Evolutionary conservation across 2,329 filamentous ascomycete genomes (phyloP), one percentile per base, ranked within the genome.

Genomic region (Drechslerella stenobrocha): DNA sequence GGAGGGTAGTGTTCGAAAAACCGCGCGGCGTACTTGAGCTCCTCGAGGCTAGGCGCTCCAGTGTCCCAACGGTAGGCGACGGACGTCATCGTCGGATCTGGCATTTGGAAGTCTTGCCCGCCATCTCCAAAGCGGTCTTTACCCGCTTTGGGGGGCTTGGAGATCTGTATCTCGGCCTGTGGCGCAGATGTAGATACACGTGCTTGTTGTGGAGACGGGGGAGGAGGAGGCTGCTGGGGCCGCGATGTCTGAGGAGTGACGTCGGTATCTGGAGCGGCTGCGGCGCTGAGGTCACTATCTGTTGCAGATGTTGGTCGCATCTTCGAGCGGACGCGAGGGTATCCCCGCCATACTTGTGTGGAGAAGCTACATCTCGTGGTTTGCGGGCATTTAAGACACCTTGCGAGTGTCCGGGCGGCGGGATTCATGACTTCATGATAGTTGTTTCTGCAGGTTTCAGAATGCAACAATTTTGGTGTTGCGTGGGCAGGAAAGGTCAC

Each of bases 51-150:
- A 0, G 81, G 81, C 3, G 76, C 74, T 37, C 73, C 65, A 0
- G 81, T 82, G 56, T 82, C 80, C 78, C 80, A 82, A 73, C 82
- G 80, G 70, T 77, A 78, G 7, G 63, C 55, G 8, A 52, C 56
- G 3, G 63, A 67, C 5, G 63, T 56, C 13, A 67, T 67, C 6
- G 63, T 67, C 5, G 63, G 63, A 7, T 67, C 63, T 2, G 63
- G 63, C n/a, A 55, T 44, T 37, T 50, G 55, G 28, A 67, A 67
- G 26, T 34, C 34, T 23, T 60, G 60, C 7, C 63, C 63, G 51
- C 60, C 63, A n/a, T n/a, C n/a, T n/a, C n/a, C n/a, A n/a, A n/a
- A n/a, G n/a, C n/a, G n/a, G 24, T 59, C 63, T n/a, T 28, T 30
- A 22, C 60, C 63, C 26, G 26, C 20, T 53, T 56, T 67, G 34